Base-by-base conservation (phyloP, 331 rosid species). In the Erythrophleum ivorense region DNA sequence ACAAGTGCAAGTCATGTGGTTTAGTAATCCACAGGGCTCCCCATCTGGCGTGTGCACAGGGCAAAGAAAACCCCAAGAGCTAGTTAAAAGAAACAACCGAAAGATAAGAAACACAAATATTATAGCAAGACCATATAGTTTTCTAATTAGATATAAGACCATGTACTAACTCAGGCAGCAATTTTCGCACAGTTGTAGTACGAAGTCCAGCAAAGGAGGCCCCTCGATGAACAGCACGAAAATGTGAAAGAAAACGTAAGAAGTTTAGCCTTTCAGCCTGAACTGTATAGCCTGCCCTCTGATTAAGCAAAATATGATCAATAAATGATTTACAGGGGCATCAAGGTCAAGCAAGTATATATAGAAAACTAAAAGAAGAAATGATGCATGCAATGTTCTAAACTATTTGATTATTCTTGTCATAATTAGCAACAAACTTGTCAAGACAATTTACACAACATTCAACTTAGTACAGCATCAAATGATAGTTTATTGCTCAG, bases 31-130 rank as follows among this genome's bases (percentile, higher is more conserved):
- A 88, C 99, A 95, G 52, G 99, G 99, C 71, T 88, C 99, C 74
- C 99, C 99, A 88, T 95, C 99, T 85, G 99, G 99, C 45, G 99
- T 95, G 85, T 95, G 98, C 67, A 95, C 99, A 38, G 98, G 99
- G 85, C 99, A 95, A 78, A 95, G 92, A 87, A 95, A 95, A 64
- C 98, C 99, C 99, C 99, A 95, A 76, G 99, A 93, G 84, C 99
- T 95, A 77, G 66, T 84, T 63, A 15, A 24, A 60, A 66, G 50
- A 83, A 54, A 79, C 36, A 78, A 10, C 52, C 46, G 45, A 57
- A 49, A n/a, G 67, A 21, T 62, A 34, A 76, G 8, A 57, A 36
- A 21, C 16, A 24, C 48, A 43, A 57, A 71, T 21, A 71, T 79
- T 46, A 68, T 38, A 70, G 65, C 13, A 75, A 70, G 76, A 78